Evolutionary conservation across 2,329 filamentous ascomycete genomes (phyloP), one percentile per base, ranked within the genome.

Genomic region (Emericellopsis cladophorae): DNA sequence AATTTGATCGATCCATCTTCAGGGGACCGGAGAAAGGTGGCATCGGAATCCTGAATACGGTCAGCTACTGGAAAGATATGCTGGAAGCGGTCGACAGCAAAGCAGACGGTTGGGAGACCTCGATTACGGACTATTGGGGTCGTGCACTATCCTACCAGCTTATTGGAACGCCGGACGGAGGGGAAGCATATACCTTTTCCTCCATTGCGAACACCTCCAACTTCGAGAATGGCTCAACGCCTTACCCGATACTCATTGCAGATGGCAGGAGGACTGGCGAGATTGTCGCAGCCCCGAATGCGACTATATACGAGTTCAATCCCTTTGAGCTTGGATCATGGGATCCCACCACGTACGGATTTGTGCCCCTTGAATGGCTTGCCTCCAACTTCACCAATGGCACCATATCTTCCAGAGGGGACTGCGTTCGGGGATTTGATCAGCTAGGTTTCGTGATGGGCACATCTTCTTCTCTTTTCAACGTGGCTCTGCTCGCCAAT

Each of bases 61-160:
- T 29, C 24, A 23, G 15, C n/a, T 38, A 38, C 21, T 38, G 36
- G 36, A 29, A 12, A 7, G 36, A 38, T 12, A 18, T 38, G 7
- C 12, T 24, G 5, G 10, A n/a, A 15, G 16, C 18, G 16, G 36
- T 38, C 12, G 21, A 38, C 15, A 29, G 24, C 16, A 38, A 38
- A 21, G 11, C 21, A 8, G 16, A 29, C 7, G 36, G 36, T 5
- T 60, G 72, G 37, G 57, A 57, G 37, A 74, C 72, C 2, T 79
- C 81, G 2, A 66, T 90, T 44, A 90, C 85, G 0, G 85, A 92
- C 61, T 83, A 84, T 55, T 89, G 84, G 79, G 81, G 81, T 16
- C 77, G 84, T 40, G 81, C 80, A 6, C 67, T 90, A 21, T 77
- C 76, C 4, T 88, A 79, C 60, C 84, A 90, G 59, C 70, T 92